These are phyloP conservation scores for Coemansia reversa DNA, from an alignment of 192 early-diverging fungal species.

Conservation along the genomic window DNA sequence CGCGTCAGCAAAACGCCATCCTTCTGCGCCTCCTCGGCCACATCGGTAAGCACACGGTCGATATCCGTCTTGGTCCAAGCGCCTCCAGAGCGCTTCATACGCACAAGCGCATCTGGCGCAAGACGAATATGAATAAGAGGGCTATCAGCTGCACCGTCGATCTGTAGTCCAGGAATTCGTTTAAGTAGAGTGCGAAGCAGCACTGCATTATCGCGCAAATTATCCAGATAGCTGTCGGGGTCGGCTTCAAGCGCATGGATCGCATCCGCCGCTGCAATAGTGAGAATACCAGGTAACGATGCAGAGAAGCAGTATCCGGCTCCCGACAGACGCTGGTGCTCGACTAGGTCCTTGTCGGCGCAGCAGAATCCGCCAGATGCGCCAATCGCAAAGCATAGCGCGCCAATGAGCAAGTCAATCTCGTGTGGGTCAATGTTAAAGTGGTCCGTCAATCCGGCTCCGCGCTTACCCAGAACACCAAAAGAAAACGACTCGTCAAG, in stretches of 20 bases:
- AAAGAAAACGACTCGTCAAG: constrained; percentile 90
- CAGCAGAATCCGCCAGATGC: constrained; percentile 92
- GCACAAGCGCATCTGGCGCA: constrained; percentile 55
- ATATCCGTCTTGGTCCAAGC: constrained; percentile 53
- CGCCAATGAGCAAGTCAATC: constrained; percentile 87
- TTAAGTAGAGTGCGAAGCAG: constrained; percentile 61
- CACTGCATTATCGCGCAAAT: constrained; percentile 63
- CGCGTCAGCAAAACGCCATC: constrained; percentile 84
- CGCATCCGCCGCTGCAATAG: constrained; percentile 84
- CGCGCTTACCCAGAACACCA: constrained; percentile 81
- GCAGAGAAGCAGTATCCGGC: constrained; percentile 92
- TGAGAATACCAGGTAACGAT: constrained; percentile 88
- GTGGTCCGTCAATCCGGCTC: constrained; percentile 86
- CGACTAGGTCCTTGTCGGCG: constrained; percentile 79
- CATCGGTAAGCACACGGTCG: constrained; percentile 67
- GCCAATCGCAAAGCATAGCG: constrained; percentile 75
- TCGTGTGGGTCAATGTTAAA: constrained; percentile 69
- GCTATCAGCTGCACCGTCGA: constrained; percentile 55
- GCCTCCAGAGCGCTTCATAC: constrained; percentile 65
- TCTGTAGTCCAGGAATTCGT: constrained; percentile 54
- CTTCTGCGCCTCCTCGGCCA: constrained; percentile 76
- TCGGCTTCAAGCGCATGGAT: constrained; percentile 53
- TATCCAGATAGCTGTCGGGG: constrained; percentile 42
- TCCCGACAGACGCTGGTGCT: constrained; percentile 90
- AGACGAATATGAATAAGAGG: constrained; percentile 81